These are phyloP conservation scores for Candida sanyaensis DNA, from an alignment of 1,139 yeast genomes.

Conservation along the genomic window DNA sequence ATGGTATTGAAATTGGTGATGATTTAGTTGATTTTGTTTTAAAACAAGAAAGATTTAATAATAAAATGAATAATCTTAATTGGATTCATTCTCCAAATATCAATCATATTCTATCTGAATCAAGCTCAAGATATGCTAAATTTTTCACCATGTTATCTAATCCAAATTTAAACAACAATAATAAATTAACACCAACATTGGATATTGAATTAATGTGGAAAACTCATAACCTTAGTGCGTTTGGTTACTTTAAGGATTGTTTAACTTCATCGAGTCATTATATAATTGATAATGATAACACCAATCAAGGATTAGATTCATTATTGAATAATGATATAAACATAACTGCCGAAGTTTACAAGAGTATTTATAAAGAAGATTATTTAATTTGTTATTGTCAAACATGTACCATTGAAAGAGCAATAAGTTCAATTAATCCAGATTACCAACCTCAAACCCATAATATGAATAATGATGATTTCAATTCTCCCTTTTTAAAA, in stretches of 20 bases:
- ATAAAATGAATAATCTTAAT: slow-evolving; percentile 29
- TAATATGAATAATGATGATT: background rate
- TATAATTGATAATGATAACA: slow-evolving; percentile 17
- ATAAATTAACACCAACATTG: slow-evolving; percentile 33
- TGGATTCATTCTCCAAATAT: slow-evolving; percentile 28
- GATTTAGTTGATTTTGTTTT: slow-evolving; percentile 33
- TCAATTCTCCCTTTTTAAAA: background rate
- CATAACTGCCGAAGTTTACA: slow-evolving; percentile 16
- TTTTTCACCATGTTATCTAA: slow-evolving; percentile 21
- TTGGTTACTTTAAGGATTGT: slow-evolving; percentile 24
- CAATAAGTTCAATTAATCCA: slow-evolving; percentile 9
- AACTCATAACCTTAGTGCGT: slow-evolving; percentile 34
- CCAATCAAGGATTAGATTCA: slow-evolving; percentile 14
- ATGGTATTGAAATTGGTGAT: slow-evolving; percentile 21
- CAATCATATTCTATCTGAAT: slow-evolving; percentile 19
- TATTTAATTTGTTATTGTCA: slow-evolving; percentile 20
- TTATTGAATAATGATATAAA: slow-evolving; percentile 13
- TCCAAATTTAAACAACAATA: background rate
- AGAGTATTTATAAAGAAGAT: slow-evolving; percentile 12
- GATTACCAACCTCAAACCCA: background rate
- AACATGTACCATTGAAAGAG: slow-evolving; percentile 14
- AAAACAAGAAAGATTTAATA: slow-evolving; percentile 32
- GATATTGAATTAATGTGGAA: slow-evolving; percentile 44
- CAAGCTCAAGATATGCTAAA: slow-evolving; percentile 25
- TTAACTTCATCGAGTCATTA: slow-evolving; percentile 7